Percentiles rank a stretch among this genome's conserved stretches.
Conservation (phyloP, 176 grass and related monocot species). For the Paspalum notatum region DNA sequence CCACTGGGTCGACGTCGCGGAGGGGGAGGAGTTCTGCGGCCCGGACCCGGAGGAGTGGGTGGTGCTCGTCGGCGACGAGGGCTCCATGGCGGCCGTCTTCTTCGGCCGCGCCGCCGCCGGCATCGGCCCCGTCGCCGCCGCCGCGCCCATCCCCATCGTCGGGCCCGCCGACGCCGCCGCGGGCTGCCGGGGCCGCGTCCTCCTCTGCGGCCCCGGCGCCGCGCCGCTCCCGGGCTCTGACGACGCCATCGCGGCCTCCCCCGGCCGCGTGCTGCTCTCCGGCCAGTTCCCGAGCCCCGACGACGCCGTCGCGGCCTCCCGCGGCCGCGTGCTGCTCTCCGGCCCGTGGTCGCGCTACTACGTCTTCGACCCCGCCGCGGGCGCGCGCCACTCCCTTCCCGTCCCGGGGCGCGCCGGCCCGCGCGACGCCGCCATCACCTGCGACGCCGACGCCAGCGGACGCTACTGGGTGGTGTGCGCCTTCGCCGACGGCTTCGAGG, state of each 20-base stretch:
- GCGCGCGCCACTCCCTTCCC: slow-evolving; percentile 1
- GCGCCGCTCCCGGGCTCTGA: no score
- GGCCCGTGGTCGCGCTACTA: slow-evolving; percentile 24
- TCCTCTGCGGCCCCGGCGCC: neutral
- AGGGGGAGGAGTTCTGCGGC: slow-evolving; percentile 25
- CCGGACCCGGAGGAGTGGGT: slow-evolving; percentile 23
- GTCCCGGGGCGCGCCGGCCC: neutral
- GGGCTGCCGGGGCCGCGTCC: neutral
- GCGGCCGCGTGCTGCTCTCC: slow-evolving; percentile 18
- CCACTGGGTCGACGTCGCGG: slow-evolving; percentile 9
- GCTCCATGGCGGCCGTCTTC: slow-evolving; percentile 26
- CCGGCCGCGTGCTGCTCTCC: no score
- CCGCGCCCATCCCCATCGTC: neutral
- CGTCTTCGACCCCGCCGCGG: neutral
- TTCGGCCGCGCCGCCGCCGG: slow-evolving; percentile 14
- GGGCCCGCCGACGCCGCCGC: no score
- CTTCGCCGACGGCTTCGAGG: slow-evolving; percentile 7
- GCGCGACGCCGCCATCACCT: slow-evolving; percentile 3
- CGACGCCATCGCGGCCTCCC: no score
- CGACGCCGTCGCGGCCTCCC: neutral
- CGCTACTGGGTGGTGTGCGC: slow-evolving; percentile 21
- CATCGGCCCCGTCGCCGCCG: neutral
- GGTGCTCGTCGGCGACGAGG: slow-evolving; percentile 27
- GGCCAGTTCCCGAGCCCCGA: neutral
- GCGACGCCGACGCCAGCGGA: neutral